A percentile compares a stretch with the other conserved stretches of the same genome.
These are phyloP conservation scores for Fusarium tupiense DNA, from an alignment of 2,329 filamentous ascomycete genomes.

Conservation along the genomic window DNA sequence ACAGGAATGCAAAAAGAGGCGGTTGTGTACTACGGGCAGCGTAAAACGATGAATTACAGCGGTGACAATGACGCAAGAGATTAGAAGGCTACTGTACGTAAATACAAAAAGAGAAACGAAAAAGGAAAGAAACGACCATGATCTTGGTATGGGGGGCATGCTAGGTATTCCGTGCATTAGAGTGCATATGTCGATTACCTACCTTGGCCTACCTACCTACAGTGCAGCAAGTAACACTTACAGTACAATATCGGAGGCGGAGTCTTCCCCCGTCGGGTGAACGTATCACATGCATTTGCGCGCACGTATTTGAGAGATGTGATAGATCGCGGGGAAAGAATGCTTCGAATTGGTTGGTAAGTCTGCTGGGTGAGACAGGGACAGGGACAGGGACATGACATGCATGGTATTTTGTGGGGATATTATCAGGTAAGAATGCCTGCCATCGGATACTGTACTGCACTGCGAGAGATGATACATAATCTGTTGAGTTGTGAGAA, in stretches of 20 bases:
- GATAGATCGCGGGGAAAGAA: constrained; percentile 31
- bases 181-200: neutral
- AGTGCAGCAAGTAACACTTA: neutral
- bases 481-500: neutral
- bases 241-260: neutral
- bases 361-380: neutral
- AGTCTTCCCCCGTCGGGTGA: neutral
- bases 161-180: neutral
- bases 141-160: neutral
- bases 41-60: neutral
- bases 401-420: neutral
- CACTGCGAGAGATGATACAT: neutral
- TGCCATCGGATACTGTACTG: neutral
- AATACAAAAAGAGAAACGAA: neutral
- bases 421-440: neutral
- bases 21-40: neutral
- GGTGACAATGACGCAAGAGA: constrained; percentile 8
- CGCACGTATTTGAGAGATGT: constrained; percentile 17
- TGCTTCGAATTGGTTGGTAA: constrained; percentile 6
- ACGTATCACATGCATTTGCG: neutral
- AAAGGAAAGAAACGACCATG: constrained; percentile 1
- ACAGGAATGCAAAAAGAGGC: constrained; percentile 9
- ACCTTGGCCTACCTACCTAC: neutral
- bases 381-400: neutral
- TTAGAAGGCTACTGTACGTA: neutral